phyloP scores from a whole-genome alignment of 2,329 filamentous ascomycete species.

The Cordyceps pruinosa region DNA sequence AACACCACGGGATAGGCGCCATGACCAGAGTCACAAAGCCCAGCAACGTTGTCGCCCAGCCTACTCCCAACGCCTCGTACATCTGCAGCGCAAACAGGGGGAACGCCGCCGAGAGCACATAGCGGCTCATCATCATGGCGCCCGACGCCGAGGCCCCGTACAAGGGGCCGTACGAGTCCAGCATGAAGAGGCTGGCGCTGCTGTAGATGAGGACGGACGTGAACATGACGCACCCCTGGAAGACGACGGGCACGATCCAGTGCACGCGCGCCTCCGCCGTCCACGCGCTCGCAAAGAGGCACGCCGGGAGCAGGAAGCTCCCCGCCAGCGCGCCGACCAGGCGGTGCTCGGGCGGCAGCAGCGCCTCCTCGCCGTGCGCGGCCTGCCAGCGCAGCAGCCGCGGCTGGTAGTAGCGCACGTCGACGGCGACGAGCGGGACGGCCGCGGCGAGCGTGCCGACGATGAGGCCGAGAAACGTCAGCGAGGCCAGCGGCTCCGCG shows the following conservation, averaged over 20 bases:
- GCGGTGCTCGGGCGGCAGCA: slow-evolving; percentile 56
- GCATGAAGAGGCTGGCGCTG: slow-evolving; percentile 23
- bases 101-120: slow-evolving; percentile 54
- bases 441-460: slow-evolving; percentile 55
- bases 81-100: slow-evolving; percentile 34
- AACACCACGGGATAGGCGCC: slow-evolving; percentile 29
- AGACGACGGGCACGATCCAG: slow-evolving; percentile 21
- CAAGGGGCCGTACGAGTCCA: slow-evolving; percentile 23
- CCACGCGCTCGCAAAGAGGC: slow-evolving; percentile 65
- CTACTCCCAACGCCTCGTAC: slow-evolving; percentile 33
- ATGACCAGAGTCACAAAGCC: slow-evolving; percentile 32
- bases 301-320: slow-evolving; percentile 53
- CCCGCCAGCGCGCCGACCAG: slow-evolving; percentile 57
- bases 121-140: slow-evolving; percentile 27
- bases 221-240: slow-evolving; percentile 21
- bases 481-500: slow-evolving; percentile 51
- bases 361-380: slow-evolving; percentile 33
- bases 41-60: slow-evolving; percentile 38
- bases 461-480: slow-evolving; percentile 62
- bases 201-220: slow-evolving; percentile 23
- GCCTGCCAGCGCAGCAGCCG: slow-evolving; percentile 41
- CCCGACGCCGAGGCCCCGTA: slow-evolving; percentile 23
- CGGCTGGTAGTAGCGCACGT: slow-evolving; percentile 49
- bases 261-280: slow-evolving; percentile 31
- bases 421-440: slow-evolving; percentile 34